Evolutionary conservation across 129 eudicot species (phyloP).

Genomic region (Artemisia argyi): DNA sequence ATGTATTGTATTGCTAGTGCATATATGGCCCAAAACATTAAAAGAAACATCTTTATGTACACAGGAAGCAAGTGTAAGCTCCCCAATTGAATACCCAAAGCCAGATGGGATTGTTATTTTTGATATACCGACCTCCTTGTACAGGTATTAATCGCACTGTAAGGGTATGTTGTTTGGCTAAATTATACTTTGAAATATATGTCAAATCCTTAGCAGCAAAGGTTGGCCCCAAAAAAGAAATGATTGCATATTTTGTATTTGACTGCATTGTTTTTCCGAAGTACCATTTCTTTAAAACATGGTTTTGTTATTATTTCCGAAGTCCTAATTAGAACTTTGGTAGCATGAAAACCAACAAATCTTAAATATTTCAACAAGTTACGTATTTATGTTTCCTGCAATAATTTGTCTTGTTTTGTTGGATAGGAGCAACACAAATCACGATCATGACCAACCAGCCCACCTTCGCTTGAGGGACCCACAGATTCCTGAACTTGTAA

Average conservation of each 20-base stretch:
- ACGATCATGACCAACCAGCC: constrained; percentile 95
- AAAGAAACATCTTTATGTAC: background rate
- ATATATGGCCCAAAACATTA: background rate
- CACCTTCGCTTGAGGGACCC: constrained; percentile 89
- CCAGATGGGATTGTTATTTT: constrained; percentile 90
- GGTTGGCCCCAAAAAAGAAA: background rate
- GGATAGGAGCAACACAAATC: constrained; percentile 93
- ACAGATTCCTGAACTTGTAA: constrained; percentile 57
- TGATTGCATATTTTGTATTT: background rate
- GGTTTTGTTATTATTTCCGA: background rate
- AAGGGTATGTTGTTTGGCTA: background rate
- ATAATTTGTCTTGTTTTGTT: constrained; percentile 15
- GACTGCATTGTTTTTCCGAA: background rate
- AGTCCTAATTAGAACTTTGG: background rate
- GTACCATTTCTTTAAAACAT: background rate
- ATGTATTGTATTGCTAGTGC: background rate
- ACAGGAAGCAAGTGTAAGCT: constrained; percentile 71
- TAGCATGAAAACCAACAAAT: background rate
- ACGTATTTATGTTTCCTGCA: background rate
- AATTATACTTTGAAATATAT: background rate
- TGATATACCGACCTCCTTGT: constrained; percentile 85
- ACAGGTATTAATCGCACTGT: constrained; percentile 48
- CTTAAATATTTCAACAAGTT: background rate
- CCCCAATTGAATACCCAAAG: constrained; percentile 80
- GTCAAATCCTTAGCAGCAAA: background rate